Conservation (phyloP, 2,329 filamentous ascomycete genomes). For the Ambrosiella xylebori region DNA sequence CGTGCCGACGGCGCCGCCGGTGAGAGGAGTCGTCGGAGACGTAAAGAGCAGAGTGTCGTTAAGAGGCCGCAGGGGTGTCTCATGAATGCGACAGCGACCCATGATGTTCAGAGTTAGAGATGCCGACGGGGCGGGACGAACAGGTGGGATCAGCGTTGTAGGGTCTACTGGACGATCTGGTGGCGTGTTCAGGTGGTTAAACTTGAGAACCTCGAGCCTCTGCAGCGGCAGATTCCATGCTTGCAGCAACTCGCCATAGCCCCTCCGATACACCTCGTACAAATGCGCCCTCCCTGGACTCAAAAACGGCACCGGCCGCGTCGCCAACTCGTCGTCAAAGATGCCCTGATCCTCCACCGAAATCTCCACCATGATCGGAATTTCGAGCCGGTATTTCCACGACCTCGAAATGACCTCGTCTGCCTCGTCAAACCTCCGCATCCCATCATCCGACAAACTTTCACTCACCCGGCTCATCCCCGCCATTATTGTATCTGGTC, state of each 20-base stretch:
- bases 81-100: conserved; percentile 45
- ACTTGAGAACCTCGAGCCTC: conserved; percentile 51
- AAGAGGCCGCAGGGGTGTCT: conserved; percentile 42
- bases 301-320: conserved; percentile 35
- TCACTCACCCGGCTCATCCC: conserved; percentile 25
- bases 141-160: background rate
- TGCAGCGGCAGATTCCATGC: conserved; percentile 47
- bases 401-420: background rate
- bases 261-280: conserved; percentile 44
- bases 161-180: background rate
- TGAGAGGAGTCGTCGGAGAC: conserved; percentile 19
- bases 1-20: conserved; percentile 31
- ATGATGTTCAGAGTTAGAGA: conserved; percentile 35
- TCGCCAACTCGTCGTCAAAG: conserved; percentile 55
- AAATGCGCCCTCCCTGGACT: conserved; percentile 30
- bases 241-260: conserved; percentile 52
- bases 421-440: conserved; percentile 17
- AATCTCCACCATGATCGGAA: conserved; percentile 25
- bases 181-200: conserved; percentile 38
- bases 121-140: background rate
- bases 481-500: conserved; percentile 27
- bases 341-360: conserved; percentile 41
- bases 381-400: conserved; percentile 11
- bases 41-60: conserved; percentile 21
- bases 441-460: conserved; percentile 38